A percentile compares a stretch with the other conserved stretches of the same genome.
Conservation (phyloP, 129 eudicot species). For the carrot (Daucus carota) region DNA sequence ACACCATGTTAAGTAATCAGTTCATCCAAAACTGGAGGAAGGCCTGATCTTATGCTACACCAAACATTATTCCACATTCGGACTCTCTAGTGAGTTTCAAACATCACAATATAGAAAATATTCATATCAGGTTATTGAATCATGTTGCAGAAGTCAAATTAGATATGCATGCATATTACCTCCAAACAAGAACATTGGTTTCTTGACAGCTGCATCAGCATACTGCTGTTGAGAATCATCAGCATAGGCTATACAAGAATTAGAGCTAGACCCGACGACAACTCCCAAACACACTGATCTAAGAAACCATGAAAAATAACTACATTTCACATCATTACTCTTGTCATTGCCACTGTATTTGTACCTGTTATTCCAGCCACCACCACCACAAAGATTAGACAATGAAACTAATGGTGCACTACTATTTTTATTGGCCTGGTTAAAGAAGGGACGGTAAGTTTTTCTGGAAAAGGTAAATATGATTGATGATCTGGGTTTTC, state of each 20-base stretch:
- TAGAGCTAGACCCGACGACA: slow-evolving; percentile 18
- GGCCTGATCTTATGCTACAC: no score
- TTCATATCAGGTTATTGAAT: background rate
- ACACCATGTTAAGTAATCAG: no score
- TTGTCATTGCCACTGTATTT: background rate
- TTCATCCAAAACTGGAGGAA: no score
- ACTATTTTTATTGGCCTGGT: slow-evolving; percentile 14
- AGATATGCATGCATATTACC: slow-evolving; percentile 21
- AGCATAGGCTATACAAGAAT: slow-evolving; percentile 35
- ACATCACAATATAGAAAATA: no score
- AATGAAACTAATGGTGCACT: slow-evolving; percentile 11
- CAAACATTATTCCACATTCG: no score
- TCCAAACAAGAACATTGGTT: slow-evolving; percentile 40
- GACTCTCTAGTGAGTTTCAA: background rate
- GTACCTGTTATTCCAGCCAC: background rate
- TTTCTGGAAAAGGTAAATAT: slow-evolving; percentile 20
- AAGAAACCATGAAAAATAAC: slow-evolving; percentile 3
- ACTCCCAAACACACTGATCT: slow-evolving; percentile 41
- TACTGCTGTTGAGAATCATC: slow-evolving; percentile 35
- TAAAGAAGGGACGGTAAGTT: background rate
- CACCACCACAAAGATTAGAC: background rate
- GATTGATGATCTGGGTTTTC: slow-evolving; percentile 14
- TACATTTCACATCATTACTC: background rate
- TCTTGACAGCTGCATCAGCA: slow-evolving; percentile 23
- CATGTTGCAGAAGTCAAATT: background rate